Evolutionary conservation across 208 protist genomes (phyloP), one percentile per base, ranked within the genome.

Genomic region (Acanthamoeba lenticulata): DNA sequence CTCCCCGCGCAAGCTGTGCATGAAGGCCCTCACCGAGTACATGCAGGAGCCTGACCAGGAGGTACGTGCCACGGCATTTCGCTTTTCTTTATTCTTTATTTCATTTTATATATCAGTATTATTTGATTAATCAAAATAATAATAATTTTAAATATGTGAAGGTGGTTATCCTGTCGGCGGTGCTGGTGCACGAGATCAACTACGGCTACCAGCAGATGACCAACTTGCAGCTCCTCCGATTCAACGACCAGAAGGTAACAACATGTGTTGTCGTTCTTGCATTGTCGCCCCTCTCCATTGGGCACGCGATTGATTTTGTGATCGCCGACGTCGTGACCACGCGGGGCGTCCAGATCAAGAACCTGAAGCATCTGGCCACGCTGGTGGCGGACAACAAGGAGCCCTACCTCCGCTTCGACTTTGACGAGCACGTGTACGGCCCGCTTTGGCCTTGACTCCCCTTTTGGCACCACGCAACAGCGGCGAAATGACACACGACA

Each of bases 181-280:
- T 96, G 13, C 36, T 96, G 36, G 91, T 94, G 60, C 94, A 96
- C 67, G 52, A 94, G 32, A 94, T 96, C 77, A 96, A 96, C 94
- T 47, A 95, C 92, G 95, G 95, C 47, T 96, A 96, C 44, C 38
- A 95, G 40, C 36, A 74, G 29, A 88, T 92, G 38, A 81, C 60
- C 11, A 67, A 72, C 49, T 32, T 93, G 32, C 90, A 93, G 62
- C 90, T 95, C 0, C 94, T 92, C 24, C 45, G 94, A 40, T 94
- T 96, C 52, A 94, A 90, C 29, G 60, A 47, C 44, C 49, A 96
- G 38, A 94, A 95, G 83, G 94, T 90, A 4, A 38, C 6, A 15
- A 1, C 38, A 2, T 36, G 7, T 36, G 15, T 15, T 11, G 3
- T 44, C 69, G 6, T 21, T 34, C 6, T 34, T 27, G 13, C 60